Conservation (phyloP, 2,329 filamentous ascomycete species). For the Aphanocladium album region DNA sequence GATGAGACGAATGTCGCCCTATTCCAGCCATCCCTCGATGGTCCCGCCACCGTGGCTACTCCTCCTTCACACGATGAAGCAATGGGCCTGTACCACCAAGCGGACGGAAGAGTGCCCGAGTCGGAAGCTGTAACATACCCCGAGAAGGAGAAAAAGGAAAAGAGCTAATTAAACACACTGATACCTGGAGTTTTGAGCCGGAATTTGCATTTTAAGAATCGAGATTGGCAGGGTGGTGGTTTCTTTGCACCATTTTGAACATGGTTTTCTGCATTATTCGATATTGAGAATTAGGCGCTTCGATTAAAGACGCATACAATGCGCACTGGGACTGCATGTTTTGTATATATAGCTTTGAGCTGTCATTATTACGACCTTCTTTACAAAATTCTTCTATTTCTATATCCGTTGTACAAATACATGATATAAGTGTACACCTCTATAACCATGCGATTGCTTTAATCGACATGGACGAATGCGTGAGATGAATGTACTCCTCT, state of each 20-base stretch:
- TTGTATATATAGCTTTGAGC: not conserved
- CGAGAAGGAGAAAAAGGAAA: conserved; percentile 18
- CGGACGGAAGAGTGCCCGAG: conserved; percentile 21
- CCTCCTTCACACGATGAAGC: conserved; percentile 25
- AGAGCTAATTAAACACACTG: not conserved
- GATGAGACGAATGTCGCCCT: not conserved
- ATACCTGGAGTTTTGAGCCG: not conserved
- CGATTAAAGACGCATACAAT: not conserved
- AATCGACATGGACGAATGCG: conserved; percentile 23
- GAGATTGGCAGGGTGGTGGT: not conserved
- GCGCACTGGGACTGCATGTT: not conserved
- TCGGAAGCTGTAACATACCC: conserved; percentile 19
- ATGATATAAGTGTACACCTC: not conserved
- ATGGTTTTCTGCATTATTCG: not conserved
- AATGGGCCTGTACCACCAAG: conserved; percentile 29
- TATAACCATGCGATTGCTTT: not conserved
- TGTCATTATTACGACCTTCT: not conserved
- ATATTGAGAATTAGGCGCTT: not conserved
- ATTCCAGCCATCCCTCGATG: not conserved
- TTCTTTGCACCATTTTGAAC: not conserved
- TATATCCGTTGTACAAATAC: not conserved
- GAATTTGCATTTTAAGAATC: not conserved
- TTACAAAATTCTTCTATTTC: not conserved
- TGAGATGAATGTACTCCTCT: not conserved
- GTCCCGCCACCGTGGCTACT: not conserved